These are phyloP conservation scores for Coniochaeta sp. DNA, from an alignment of 2,329 filamentous ascomycete genomes.

Conservation along the genomic window DNA sequence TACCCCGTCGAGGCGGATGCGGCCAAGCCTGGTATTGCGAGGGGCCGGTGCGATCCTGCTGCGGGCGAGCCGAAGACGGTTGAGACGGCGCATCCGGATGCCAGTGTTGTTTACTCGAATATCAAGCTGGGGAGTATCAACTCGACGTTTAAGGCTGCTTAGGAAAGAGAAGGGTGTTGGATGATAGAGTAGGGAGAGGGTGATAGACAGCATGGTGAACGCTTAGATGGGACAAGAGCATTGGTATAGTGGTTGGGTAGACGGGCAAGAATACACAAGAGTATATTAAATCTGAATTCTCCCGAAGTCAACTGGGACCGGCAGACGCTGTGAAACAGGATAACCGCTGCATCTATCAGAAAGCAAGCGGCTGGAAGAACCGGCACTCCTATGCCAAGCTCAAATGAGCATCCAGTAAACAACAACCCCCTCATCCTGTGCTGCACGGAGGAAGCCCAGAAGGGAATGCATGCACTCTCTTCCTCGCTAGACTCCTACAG, in stretches of 20 bases:
- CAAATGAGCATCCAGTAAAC: too few relatives aligned
- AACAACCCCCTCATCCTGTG: too few relatives aligned
- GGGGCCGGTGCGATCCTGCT: conserved; percentile 38
- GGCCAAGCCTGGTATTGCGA: conserved; percentile 33
- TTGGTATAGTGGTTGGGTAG: not conserved
- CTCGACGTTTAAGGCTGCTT: conserved; percentile 29
- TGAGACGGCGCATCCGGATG: conserved; percentile 30
- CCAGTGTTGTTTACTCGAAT: conserved; percentile 40
- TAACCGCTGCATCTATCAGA: too few relatives aligned
- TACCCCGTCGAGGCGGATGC: conserved; percentile 36
- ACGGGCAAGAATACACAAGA: too few relatives aligned
- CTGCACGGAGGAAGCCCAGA: too few relatives aligned
- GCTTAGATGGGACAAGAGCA: not conserved
- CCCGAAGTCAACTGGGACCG: too few relatives aligned
- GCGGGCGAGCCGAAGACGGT: conserved; percentile 38
- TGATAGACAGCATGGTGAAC: conserved; percentile 2
- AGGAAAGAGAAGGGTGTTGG: not conserved
- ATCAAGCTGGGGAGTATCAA: conserved; percentile 40
- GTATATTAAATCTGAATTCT: too few relatives aligned
- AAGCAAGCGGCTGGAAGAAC: too few relatives aligned
- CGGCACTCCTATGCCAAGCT: too few relatives aligned
- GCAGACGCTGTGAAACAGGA: too few relatives aligned
- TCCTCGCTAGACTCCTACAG: too few relatives aligned
- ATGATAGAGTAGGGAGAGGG: not conserved
- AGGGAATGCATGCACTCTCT: too few relatives aligned